Evolutionary conservation across 2,329 filamentous ascomycete species (phyloP).

Genomic region (Epichloe amarillans): DNA sequence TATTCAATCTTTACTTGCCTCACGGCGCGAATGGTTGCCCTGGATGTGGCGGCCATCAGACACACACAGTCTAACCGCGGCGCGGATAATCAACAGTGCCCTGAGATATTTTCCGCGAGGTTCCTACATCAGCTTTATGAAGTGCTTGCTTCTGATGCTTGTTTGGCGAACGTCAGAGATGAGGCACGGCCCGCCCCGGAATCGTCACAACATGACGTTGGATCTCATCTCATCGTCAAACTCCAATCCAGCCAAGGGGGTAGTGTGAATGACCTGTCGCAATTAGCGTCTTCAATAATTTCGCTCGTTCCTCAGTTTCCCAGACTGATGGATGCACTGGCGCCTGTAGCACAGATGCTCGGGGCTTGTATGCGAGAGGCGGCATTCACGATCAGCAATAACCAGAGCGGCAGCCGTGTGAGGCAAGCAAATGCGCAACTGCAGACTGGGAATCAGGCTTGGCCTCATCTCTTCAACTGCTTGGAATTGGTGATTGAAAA

Average conservation of each 20-base stretch:
- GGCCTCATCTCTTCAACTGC: conserved; percentile 26
- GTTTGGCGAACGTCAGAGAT: conserved; percentile 6
- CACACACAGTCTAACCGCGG: conserved; percentile 6
- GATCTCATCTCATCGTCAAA: conserved; percentile 25
- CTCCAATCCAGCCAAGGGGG: conserved; percentile 32
- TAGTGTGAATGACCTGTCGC: conserved; percentile 28
- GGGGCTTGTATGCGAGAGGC: conserved; percentile 20
- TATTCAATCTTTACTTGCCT: conserved; percentile 33
- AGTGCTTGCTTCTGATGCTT: conserved; percentile 12
- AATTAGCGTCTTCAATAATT: conserved; percentile 29
- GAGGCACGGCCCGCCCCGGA: conserved; percentile 5
- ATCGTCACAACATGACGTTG: conserved; percentile 10
- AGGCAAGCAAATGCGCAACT: conserved; percentile 20
- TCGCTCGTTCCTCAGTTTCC: conserved; percentile 31
- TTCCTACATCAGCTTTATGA: conserved; percentile 33
- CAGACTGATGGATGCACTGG: conserved; percentile 31
- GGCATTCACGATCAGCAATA: conserved; percentile 9
- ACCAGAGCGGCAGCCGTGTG: conserved; percentile 9
- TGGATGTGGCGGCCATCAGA: conserved; percentile 26
- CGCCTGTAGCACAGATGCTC: conserved; percentile 23
- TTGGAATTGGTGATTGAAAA: conserved; percentile 39
- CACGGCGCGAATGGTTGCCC: conserved; percentile 35
- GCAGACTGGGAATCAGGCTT: conserved; percentile 29
- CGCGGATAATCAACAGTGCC: conserved; percentile 6
- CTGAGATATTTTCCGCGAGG: conserved; percentile 14